phyloP scores from a whole-genome alignment of 352 stramenopile species.

The Globisporangium echinulatum region DNA sequence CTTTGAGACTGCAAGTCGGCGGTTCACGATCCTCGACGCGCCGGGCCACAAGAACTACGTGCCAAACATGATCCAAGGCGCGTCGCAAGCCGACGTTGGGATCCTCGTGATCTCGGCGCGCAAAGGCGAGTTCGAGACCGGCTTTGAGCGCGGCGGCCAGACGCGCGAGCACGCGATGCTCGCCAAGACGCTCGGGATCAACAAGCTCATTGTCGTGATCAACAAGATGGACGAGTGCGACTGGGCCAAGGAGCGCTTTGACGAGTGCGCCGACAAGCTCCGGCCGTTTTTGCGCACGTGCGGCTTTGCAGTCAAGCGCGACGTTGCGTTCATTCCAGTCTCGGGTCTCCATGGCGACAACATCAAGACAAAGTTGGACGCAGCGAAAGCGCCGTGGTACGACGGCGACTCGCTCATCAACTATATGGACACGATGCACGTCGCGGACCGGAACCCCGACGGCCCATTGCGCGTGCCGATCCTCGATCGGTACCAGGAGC shows the following conservation, averaged over 20 bases:
- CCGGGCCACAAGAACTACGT: constrained; percentile 99
- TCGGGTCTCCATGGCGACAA: constrained; percentile 95
- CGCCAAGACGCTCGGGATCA: constrained; percentile 98
- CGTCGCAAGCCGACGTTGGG: constrained; percentile 95
- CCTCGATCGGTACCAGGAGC: constrained; percentile 96
- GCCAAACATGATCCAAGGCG: constrained; percentile 97
- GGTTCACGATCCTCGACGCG: constrained; percentile 98
- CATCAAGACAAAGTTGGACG: constrained; percentile 88
- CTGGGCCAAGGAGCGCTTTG: constrained; percentile 90
- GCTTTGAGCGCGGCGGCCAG: constrained; percentile 97
- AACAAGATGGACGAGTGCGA: constrained; percentile 99
- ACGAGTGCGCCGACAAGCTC: constrained; percentile 93
- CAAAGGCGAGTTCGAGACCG: constrained; percentile 98
- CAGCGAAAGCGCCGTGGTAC: constrained; percentile 89
- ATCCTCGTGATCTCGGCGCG: constrained; percentile 95
- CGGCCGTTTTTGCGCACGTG: constrained; percentile 91
- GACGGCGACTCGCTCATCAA: constrained; percentile 91
- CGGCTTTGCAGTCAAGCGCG: constrained; percentile 97
- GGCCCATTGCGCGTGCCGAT: constrained; percentile 93
- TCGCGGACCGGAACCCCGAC: constrained; percentile 86
- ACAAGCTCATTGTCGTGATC: constrained; percentile 97
- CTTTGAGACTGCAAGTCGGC: constrained; percentile 94
- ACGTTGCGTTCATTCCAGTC: constrained; percentile 98
- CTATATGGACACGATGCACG: constrained; percentile 91
- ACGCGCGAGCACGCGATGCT: constrained; percentile 98